Percentiles rank a stretch among this genome's conserved stretches.
Conservation (phyloP, 257 asterid species). For the Solanum raphanifolium region DNA sequence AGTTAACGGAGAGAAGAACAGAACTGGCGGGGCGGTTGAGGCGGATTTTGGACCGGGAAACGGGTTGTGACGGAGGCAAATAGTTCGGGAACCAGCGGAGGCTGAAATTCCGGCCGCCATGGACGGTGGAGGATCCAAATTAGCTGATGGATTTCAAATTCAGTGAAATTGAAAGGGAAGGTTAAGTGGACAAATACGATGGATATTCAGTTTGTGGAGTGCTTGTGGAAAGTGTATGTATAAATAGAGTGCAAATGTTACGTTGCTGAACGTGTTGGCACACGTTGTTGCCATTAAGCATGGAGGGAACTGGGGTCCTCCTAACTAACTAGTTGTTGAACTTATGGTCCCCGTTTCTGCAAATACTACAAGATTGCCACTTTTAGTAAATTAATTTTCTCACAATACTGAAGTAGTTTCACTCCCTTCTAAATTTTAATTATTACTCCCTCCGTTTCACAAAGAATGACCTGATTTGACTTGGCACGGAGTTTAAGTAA, state of each 20-base stretch:
- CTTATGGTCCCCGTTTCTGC: neutral
- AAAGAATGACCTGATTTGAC: too few species aligned
- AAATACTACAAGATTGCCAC: neutral
- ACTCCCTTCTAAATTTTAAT: neutral
- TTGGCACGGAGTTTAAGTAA: too few species aligned
- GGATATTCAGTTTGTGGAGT: neutral
- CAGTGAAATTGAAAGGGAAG: neutral
- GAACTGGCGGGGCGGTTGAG: slow-evolving; percentile 1
- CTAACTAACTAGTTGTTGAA: neutral
- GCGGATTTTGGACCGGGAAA: slow-evolving; percentile 20
- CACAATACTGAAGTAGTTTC: neutral
- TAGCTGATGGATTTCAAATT: neutral
- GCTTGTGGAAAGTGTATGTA: neutral
- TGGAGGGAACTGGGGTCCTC: neutral
- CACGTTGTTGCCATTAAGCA: neutral
- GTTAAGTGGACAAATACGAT: neutral
- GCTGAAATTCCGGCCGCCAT: slow-evolving; percentile 49
- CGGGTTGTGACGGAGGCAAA: slow-evolving; percentile 16
- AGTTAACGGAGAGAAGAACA: slow-evolving; percentile 6
- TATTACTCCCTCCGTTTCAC: too few species aligned
- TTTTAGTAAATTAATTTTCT: neutral
- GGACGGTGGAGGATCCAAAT: slow-evolving; percentile 11
- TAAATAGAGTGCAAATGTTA: neutral
- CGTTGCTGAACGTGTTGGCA: neutral
- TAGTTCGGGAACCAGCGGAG: slow-evolving; percentile 16